Evolutionary conservation across 1,284 basidiomycete species (phyloP), one percentile per base, ranked within the genome.

Genomic region (Apiotrichum domesticum): DNA sequence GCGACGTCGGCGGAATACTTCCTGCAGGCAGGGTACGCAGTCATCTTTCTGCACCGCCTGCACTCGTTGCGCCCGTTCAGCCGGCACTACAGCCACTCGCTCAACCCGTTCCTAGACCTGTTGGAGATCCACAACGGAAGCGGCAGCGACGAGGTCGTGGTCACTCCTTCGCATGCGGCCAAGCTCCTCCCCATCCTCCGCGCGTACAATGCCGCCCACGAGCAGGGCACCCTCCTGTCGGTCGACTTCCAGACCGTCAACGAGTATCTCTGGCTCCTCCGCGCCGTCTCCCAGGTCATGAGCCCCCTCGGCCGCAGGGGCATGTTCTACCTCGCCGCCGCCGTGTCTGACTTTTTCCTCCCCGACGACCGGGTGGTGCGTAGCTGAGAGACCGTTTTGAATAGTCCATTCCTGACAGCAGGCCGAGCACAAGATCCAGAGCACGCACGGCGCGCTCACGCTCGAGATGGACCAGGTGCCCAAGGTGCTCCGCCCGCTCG

Each of bases 391-490:
- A 5, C 44, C 34, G 5, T 4, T 10, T 32, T 32, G 11, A 42
- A 42, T 8, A n/a, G 41, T 10, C n/a, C 6, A 14, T 42, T 14
- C n/a, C 55, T 56, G 39, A 54, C 54, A 13, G 3, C 68, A 96
- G 91, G 88, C 91, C 2, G 90, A 93, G 77, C 95, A 98, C 79
- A 98, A 98, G 79, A 98, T 98, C 46, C 95, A 98, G 73, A 96
- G 91, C 0, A 88, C 88, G 21, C 93, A 95, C 72, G 92, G 92
- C 2, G 93, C 88, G 63, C 78, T 98, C 39, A 83, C 86, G 44
- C 88, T 98, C 61, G 92, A 97, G 74, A 98, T 98, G 94, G 95
- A 98, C 73, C 93, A 97, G 74, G 94, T 98, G 1, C 95, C 96
- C 7, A 98, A 98, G 77, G 87, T 98, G 41, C 78, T 98, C 46